Percentiles rank a stretch among this genome's conserved stretches.
Evolutionary conservation across 148 eudicot genomes (phyloP).

Genomic region (Rhododendron ferrugineum): DNA sequence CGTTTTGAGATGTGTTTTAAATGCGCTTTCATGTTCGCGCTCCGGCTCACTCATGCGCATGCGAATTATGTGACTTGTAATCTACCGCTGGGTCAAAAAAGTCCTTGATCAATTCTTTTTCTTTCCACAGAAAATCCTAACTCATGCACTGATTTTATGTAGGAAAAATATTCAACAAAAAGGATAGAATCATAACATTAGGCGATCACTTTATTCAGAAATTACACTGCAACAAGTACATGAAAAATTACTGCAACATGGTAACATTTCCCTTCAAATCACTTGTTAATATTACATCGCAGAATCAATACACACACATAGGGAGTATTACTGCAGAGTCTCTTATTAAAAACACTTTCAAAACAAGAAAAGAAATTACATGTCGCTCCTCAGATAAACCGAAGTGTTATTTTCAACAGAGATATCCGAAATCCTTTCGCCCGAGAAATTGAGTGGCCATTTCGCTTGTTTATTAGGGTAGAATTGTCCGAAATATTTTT

Average conservation of each 20-base stretch:
- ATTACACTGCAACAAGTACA: not conserved
- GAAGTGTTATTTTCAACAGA: not conserved
- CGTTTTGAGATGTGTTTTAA: not conserved
- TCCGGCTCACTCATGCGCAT: no score
- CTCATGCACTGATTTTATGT: not conserved
- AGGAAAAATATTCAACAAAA: not conserved
- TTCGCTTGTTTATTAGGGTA: slow-evolving; percentile 1
- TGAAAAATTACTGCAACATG: not conserved
- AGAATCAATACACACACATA: not conserved
- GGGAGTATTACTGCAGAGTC: not conserved
- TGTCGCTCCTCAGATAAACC: not conserved
- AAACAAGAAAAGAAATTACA: not conserved
- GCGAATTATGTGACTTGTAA: no score
- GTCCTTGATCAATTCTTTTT: not conserved
- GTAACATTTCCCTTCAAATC: not conserved
- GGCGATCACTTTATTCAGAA: not conserved
- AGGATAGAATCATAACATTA: not conserved
- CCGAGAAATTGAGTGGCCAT: not conserved
- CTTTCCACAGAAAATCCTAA: not conserved
- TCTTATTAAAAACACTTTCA: not conserved
- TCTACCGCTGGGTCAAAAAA: not conserved
- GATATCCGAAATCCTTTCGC: not conserved
- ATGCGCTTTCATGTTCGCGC: no score
- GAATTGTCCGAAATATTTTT: slow-evolving; percentile 1
- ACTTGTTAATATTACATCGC: not conserved